Evolutionary conservation across 1,284 basidiomycete genomes (phyloP).

Genomic region (Austroboletus niveus): DNA sequence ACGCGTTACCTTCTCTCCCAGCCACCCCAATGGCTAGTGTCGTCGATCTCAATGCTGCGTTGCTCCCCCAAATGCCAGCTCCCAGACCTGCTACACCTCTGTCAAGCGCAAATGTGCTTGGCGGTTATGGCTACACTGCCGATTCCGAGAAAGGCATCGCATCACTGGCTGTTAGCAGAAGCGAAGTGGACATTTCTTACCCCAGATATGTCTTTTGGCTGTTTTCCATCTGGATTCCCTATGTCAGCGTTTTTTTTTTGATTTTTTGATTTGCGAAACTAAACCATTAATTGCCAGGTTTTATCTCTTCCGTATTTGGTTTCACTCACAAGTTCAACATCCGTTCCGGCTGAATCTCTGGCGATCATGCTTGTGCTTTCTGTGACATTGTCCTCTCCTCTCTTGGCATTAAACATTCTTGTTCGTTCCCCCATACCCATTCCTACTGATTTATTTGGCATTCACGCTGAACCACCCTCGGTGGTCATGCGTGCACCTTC

Average conservation of each 20-base stretch:
- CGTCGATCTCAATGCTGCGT: constrained; percentile 41
- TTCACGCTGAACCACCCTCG: constrained; percentile 42
- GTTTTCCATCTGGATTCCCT: constrained; percentile 60
- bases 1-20: constrained; percentile 27
- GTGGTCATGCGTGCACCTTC: constrained; percentile 43
- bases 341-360: constrained; percentile 35
- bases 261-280: neutral
- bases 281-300: constrained; percentile 27
- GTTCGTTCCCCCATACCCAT: constrained; percentile 62
- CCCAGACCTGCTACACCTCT: constrained; percentile 52
- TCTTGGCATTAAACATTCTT: constrained; percentile 58
- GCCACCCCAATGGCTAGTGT: constrained; percentile 26
- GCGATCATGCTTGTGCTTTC: constrained; percentile 58
- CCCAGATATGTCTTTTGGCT: constrained; percentile 59
- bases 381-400: constrained; percentile 61
- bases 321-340: constrained; percentile 38
- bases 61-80: constrained; percentile 35
- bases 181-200: constrained; percentile 52
- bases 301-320: constrained; percentile 61
- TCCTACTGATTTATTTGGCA: constrained; percentile 60
- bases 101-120: constrained; percentile 57
- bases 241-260: constrained; percentile 43
- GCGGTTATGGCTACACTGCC: constrained; percentile 54
- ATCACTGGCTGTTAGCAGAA: constrained; percentile 42
- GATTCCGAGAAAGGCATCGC: constrained; percentile 53